phyloP scores from a whole-genome alignment of 2,329 filamentous ascomycete species.

The Sclerotinia trifoliorum region DNA sequence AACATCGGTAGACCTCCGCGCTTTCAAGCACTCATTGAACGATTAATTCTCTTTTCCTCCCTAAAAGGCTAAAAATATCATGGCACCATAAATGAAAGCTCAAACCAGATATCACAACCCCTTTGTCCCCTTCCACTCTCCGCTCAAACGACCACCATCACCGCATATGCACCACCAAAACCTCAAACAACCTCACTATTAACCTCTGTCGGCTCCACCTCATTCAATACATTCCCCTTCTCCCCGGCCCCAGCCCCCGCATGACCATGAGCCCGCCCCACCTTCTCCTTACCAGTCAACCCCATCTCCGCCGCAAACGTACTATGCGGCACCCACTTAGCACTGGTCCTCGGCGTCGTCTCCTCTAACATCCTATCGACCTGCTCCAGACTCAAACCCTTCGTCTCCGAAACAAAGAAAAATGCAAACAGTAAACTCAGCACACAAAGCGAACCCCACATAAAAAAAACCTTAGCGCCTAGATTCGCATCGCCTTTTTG shows the following conservation, averaged over 20 bases:
- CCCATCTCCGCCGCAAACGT: conserved; percentile 38
- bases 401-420: conserved; percentile 68
- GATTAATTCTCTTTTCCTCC: no score
- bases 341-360: conserved; percentile 43
- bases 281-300: conserved; percentile 24
- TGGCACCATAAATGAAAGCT: conserved; percentile 3
- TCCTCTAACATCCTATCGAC: conserved; percentile 64
- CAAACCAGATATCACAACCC: not conserved
- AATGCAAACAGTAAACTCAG: conserved; percentile 55
- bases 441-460: conserved; percentile 61
- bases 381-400: conserved; percentile 70
- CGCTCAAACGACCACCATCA: no score
- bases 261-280: conserved; percentile 4
- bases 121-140: no score
- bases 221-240: conserved; percentile 12
- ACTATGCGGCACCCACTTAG: conserved; percentile 34
- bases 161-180: not conserved
- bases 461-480: conserved; percentile 46
- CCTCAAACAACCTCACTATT: conserved; percentile 25
- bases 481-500: conserved; percentile 49
- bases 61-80: not conserved
- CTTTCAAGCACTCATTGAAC: no score
- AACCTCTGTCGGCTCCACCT: not conserved
- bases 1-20: no score
- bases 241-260: conserved; percentile 16